Base-by-base conservation (phyloP, 148 eudicot species). In the Persicaria tinctoria region DNA sequence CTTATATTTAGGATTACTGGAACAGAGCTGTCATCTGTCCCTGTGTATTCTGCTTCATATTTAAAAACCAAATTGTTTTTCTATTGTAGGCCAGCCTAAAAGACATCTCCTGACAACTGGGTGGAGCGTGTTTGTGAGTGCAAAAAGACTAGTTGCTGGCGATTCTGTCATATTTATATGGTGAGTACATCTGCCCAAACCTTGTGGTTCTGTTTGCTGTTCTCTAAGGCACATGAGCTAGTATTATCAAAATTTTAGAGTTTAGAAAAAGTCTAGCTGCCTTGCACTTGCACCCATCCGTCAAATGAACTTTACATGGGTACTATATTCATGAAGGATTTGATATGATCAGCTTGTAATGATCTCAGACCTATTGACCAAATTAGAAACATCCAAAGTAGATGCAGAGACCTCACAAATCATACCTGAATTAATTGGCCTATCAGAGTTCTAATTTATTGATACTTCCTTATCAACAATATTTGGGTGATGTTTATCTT, bases 71-170 rank as follows among this genome's bases (percentile, higher is more conserved):
- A 13, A 62, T 68, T 72, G 62, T 18, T 60, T 76, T 59, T 59
- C 51, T 18, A 45, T 44, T 81, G 76, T 83, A 89, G 93, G 93
- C 73, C 90, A 89, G 80, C 90, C 90, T 14, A 89, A 89, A 83
- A 83, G 90, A 74, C 93, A 89, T 82, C 90, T 89, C 75, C 87
- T 89, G 16, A 89, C 93, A 56, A 89, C 92, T 51, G 92, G 92
- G 64, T 88, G 92, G 92, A 88, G 92, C 64, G 92, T 88, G 73
- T 88, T 88, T 79, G 92, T 88, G 50, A 89, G 92, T 79, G 90
- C 92, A 63, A 89, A 89, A 83, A 82, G 90, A 83, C 87, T 89
- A 66, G 88, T 87, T 79, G 90, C 93, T 64, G 93, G 93, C 5
- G 93, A 89, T 81, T 78, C 90, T 74, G 93, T 89, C 73, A 82